phyloP scores from a whole-genome alignment of 441 rosid species.

The Pelargonium exstipulatum region DNA sequence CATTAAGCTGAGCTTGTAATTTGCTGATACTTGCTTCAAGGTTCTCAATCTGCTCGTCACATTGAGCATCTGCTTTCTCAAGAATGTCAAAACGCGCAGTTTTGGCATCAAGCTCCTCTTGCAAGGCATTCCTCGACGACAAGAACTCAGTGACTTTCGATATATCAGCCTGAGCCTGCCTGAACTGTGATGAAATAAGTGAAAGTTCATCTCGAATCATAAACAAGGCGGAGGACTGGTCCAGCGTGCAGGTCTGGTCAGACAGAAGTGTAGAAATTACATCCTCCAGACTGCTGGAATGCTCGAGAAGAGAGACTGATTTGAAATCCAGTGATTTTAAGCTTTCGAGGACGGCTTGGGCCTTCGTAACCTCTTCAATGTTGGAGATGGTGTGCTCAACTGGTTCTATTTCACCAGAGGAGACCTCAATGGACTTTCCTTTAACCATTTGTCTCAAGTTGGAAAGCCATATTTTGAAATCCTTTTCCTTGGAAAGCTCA shows the following conservation, averaged over 20 bases:
- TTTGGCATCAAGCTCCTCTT: constrained; percentile 18
- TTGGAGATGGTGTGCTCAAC: not conserved
- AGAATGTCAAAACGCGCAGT: constrained; percentile 19
- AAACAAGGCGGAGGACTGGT: constrained; percentile 11
- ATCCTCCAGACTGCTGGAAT: constrained; percentile 19
- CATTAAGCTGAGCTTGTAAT: constrained; percentile 19
- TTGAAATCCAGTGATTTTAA: constrained; percentile 27
- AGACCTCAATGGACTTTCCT: constrained; percentile 19
- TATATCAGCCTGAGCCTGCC: constrained; percentile 18
- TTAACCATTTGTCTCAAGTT: constrained; percentile 23
- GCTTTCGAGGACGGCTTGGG: constrained; percentile 15
- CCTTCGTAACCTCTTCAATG: constrained; percentile 20
- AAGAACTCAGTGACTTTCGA: constrained; percentile 15
- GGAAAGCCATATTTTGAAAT: constrained; percentile 21
- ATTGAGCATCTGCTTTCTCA: constrained; percentile 18
- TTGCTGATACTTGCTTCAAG: constrained; percentile 17
- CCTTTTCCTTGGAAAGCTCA: constrained; percentile 11
- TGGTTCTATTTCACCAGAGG: constrained; percentile 19
- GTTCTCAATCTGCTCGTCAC: constrained; percentile 16
- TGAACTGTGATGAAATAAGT: constrained; percentile 16
- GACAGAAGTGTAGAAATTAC: constrained; percentile 20
- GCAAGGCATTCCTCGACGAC: constrained; percentile 14
- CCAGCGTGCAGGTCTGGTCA: constrained; percentile 6
- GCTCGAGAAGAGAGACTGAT: constrained; percentile 16
- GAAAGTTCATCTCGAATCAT: constrained; percentile 23